phyloP scores from a whole-genome alignment of 2,329 filamentous ascomycete species.

The Ciborinia camelliae region DNA sequence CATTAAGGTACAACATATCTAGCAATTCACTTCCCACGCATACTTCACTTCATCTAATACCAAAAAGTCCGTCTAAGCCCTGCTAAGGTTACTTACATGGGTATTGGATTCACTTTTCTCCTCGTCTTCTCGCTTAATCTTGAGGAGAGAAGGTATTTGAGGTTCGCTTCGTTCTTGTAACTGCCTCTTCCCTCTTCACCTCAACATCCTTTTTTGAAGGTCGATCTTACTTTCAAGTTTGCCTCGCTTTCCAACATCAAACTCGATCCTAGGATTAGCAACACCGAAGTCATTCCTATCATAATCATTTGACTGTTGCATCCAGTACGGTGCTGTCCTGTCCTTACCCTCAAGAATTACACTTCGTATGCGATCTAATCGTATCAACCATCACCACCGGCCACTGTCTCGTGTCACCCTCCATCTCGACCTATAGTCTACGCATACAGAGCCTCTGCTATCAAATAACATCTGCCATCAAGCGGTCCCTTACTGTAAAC shows the following conservation, averaged over 20 bases:
- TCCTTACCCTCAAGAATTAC: background rate
- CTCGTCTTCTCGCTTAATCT: background rate
- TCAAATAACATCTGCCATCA: background rate
- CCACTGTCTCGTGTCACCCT: background rate
- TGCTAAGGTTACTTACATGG: background rate
- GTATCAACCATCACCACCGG: background rate
- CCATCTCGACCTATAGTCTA: background rate
- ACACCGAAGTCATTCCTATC: background rate
- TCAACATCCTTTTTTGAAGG: background rate
- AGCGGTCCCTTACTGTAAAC: no score
- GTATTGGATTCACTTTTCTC: background rate
- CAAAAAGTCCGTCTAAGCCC: background rate
- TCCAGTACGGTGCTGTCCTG: background rate
- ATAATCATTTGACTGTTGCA: background rate
- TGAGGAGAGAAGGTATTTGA: background rate
- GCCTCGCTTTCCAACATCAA: background rate
- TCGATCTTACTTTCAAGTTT: constrained; percentile 3
- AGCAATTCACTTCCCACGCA: background rate
- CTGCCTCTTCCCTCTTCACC: background rate
- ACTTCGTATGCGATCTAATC: background rate
- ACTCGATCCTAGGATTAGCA: background rate
- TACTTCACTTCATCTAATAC: background rate
- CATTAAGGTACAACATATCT: background rate
- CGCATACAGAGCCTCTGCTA: no score
- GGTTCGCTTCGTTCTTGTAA: background rate